These are phyloP conservation scores for Suillus lakei DNA, from an alignment of 768 basidiomycete genomes.

Conservation along the genomic window DNA sequence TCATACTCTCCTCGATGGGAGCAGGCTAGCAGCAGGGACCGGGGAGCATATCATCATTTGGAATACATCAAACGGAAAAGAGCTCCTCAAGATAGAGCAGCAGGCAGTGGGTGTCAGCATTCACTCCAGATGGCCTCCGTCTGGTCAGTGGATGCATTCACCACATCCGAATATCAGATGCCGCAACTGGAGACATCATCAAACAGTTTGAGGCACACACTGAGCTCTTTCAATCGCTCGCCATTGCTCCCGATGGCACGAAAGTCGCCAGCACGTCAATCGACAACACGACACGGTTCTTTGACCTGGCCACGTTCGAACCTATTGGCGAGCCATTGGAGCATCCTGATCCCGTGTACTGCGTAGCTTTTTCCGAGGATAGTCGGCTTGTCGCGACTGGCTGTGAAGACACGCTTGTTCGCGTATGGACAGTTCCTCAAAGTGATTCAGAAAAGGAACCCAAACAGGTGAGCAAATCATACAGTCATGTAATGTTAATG, in stretches of 20 bases:
- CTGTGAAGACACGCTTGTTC: not conserved
- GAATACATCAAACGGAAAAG: not conserved
- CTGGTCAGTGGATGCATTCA: not conserved
- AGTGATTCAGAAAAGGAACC: not conserved
- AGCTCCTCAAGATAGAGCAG: not conserved
- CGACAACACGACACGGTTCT: not conserved
- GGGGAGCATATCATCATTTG: conserved; percentile 2
- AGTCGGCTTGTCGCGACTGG: not conserved
- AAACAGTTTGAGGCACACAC: not conserved
- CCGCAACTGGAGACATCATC: not conserved
- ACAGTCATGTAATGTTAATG: not conserved
- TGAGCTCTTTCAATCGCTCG: not conserved
- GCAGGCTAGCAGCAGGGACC: conserved; percentile 12
- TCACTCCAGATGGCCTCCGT: not conserved
- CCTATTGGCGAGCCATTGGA: not conserved
- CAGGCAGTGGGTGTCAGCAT: not conserved
- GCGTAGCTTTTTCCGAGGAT: not conserved
- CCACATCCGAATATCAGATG: not conserved
- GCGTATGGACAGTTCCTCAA: not conserved
- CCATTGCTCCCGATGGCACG: not conserved
- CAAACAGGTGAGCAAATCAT: not conserved
- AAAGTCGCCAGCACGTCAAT: not conserved
- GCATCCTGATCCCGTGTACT: not conserved
- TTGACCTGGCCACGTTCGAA: not conserved
- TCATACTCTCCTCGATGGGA: conserved; percentile 10